Percentiles rank a stretch among this genome's conserved stretches.
Conservation (phyloP, 345 rosid genomes). For the Bruguiera gymnorhiza region DNA sequence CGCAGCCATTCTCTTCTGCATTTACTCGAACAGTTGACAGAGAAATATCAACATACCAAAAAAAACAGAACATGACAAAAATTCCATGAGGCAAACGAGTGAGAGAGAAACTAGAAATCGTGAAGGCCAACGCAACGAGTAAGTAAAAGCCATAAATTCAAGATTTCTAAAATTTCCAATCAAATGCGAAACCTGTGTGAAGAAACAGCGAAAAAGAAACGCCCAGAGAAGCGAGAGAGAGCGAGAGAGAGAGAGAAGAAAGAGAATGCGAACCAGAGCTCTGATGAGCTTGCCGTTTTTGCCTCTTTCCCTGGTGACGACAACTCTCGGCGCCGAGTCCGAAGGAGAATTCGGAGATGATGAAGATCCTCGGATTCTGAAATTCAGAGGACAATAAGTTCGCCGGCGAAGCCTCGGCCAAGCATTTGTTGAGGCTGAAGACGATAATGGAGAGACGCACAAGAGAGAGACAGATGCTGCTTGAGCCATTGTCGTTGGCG, state of each 20-base stretch:
- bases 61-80: background rate
- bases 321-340: conserved; percentile 52
- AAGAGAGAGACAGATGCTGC: too few species aligned
- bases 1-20: conserved; percentile 22
- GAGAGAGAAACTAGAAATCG: background rate
- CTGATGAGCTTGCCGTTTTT: conserved; percentile 74
- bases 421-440: too few species aligned
- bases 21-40: conserved; percentile 32
- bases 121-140: background rate
- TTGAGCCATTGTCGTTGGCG: conserved; percentile 28
- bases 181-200: background rate
- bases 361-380: conserved; percentile 19
- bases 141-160: background rate
- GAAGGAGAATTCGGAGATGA: conserved; percentile 16
- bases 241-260: background rate
- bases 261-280: conserved; percentile 52
- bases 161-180: background rate
- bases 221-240: background rate
- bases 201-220: conserved; percentile 1
- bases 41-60: conserved; percentile 1
- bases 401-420: conserved; percentile 20
- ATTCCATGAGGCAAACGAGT: background rate
- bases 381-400: conserved; percentile 6
- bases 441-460: too few species aligned
- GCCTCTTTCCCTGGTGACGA: conserved; percentile 93